Conservation (phyloP, 805 yeast species). For the Candida yuanshanica region DNA sequence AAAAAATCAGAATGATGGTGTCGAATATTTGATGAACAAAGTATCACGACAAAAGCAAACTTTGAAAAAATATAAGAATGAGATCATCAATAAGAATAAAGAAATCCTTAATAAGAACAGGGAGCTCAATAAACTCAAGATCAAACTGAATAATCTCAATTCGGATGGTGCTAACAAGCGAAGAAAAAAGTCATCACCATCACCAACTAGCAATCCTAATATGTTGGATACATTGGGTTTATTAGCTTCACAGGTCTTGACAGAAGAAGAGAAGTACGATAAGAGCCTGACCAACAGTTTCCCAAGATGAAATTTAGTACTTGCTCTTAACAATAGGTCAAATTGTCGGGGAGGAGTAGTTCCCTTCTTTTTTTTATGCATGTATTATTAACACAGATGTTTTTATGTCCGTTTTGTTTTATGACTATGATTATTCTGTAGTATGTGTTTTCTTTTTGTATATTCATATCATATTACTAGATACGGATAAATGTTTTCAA, state of each 20-base stretch:
- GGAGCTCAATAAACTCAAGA: slow-evolving; percentile 4
- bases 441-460: not conserved
- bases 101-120: slow-evolving; percentile 36
- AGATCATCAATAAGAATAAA: slow-evolving; percentile 36
- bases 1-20: slow-evolving; percentile 26
- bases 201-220: slow-evolving; percentile 7
- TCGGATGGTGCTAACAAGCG: slow-evolving; percentile 6
- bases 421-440: not conserved
- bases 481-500: not conserved
- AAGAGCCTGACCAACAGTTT: not conserved
- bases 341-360: not conserved
- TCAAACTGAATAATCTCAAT: slow-evolving; percentile 1
- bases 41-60: slow-evolving; percentile 36
- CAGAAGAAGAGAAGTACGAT: slow-evolving; percentile 26
- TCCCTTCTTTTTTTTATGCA: not conserved
- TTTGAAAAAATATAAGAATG: slow-evolving; percentile 39
- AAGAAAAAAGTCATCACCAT: slow-evolving; percentile 10
- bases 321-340: too few relatives aligned
- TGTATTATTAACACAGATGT: not conserved
- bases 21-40: slow-evolving; percentile 31
- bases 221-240: slow-evolving; percentile 47
- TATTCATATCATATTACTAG: not conserved
- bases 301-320: slow-evolving; percentile 8
- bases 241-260: slow-evolving; percentile 48
- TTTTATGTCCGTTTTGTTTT: not conserved